Evolutionary conservation across 2,329 filamentous ascomycete species (phyloP).

Genomic region (Mariannaea sp.): DNA sequence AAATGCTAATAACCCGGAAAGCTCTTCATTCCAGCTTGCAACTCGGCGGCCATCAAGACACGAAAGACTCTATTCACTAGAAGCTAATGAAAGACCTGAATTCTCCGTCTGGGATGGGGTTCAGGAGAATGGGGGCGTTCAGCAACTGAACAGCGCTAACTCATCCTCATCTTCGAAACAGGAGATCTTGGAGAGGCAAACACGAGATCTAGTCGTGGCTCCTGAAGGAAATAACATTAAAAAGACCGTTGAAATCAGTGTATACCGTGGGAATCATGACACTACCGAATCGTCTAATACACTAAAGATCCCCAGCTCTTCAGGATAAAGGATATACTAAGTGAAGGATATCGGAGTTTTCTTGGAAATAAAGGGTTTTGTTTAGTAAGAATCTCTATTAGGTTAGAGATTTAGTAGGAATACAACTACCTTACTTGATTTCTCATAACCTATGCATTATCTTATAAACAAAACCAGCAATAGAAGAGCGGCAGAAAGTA

Average conservation of each 20-base stretch:
- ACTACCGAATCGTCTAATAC: background rate
- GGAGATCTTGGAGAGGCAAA: conserved; percentile 14
- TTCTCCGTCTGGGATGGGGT: conserved; percentile 20
- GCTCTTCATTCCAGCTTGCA: conserved; percentile 14
- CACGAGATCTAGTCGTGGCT: background rate
- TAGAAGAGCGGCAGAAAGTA: too few species aligned
- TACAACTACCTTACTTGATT: too few species aligned
- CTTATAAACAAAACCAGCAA: too few species aligned
- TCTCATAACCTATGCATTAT: too few species aligned
- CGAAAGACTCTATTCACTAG: conserved; percentile 19
- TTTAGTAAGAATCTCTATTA: too few species aligned
- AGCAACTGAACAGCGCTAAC: conserved; percentile 12
- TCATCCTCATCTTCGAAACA: conserved; percentile 17
- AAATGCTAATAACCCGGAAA: conserved; percentile 16
- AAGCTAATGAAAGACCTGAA: conserved; percentile 14
- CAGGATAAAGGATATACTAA: too few species aligned
- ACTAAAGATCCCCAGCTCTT: too few species aligned
- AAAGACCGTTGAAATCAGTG: conserved; percentile 30
- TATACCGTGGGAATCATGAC: conserved; percentile 10
- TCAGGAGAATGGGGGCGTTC: conserved; percentile 18
- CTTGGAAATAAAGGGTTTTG: too few species aligned
- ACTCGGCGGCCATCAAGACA: conserved; percentile 5
- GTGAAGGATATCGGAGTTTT: too few species aligned
- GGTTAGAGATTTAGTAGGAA: too few species aligned
- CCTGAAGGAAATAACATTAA: conserved; percentile 23